Evolutionary conservation across 2,329 filamentous ascomycete species (phyloP), one percentile per base, ranked within the genome.

Genomic region (Diaporthe humulicola): DNA sequence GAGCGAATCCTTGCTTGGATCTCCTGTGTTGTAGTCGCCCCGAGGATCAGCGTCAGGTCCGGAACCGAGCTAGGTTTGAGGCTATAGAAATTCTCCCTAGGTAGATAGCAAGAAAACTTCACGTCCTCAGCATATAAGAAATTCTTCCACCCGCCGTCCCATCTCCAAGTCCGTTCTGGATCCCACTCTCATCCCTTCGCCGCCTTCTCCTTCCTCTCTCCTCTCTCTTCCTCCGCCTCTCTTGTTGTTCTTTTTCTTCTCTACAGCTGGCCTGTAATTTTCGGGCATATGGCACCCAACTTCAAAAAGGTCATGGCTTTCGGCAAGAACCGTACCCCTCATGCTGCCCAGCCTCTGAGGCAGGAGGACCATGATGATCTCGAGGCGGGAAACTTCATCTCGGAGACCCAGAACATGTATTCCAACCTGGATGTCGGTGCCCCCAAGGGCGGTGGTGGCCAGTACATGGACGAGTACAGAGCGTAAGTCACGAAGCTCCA

Each of bases 401-500:
- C 78, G 50, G 80, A 81, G 70, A 79, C 57, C 61, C 75, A 79
- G 70, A 79, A 79, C 73, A 79, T 80, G 73, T 64, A 77, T n/a
- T 71, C 78, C 71, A 74, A 57, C 54, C 33, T 67, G 57, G 67
- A 74, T 61, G 61, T 74, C 76, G 70, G 75, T 12, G 40, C 78
- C 75, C 75, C 80, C 77, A 61, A 60, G 40, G 77, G 79, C 52
- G 79, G 79, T 70, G 78, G 80, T 58, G 81, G 80, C 77, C 80
- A 80, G 60, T 81, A 81, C 78, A 76, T 81, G 78, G 81, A 83
- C 33, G 81, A 82, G 77, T 83, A 83, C 75, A 79, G 75, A 76
- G 78, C 81, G 81, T 83, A 75, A 78, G 81, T 81, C 10, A 15
- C 57, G n/a, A 7, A 36, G 33, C 30, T 4, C 15, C 15, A 30